phyloP scores from a whole-genome alignment of 2,329 filamentous ascomycete species.

The Amphichorda felina region DNA sequence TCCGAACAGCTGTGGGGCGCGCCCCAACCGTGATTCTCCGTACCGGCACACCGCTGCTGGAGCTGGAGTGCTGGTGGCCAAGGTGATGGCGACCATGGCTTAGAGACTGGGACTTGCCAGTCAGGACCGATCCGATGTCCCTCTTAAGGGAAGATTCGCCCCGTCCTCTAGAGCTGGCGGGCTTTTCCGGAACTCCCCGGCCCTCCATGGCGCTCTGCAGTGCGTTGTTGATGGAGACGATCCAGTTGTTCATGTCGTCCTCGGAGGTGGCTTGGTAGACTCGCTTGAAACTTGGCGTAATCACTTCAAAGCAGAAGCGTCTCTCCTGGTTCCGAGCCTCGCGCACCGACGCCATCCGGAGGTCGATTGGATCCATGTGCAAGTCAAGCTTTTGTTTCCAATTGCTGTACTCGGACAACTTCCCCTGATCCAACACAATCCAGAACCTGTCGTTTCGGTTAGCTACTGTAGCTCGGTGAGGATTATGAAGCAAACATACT shows the following conservation, averaged over 20 bases:
- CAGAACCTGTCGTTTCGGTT: slow-evolving; percentile 58
- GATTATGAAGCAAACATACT: slow-evolving; percentile 46
- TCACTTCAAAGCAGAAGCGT: slow-evolving; percentile 96
- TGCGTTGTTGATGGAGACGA: slow-evolving; percentile 90
- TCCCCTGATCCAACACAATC: slow-evolving; percentile 95
- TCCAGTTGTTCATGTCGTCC: slow-evolving; percentile 97
- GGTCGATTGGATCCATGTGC: slow-evolving; percentile 95
- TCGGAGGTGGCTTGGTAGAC: slow-evolving; percentile 97
- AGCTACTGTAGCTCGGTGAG: background rate
- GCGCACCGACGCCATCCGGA: slow-evolving; percentile 91
- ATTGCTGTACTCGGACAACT: slow-evolving; percentile 95
- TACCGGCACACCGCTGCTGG: slow-evolving; percentile 46
- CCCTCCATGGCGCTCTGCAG: slow-evolving; percentile 92
- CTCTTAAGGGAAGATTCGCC: slow-evolving; percentile 53
- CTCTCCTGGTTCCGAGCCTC: slow-evolving; percentile 91
- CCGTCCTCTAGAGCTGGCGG: slow-evolving; percentile 20
- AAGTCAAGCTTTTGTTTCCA: slow-evolving; percentile 97
- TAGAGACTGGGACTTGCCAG: slow-evolving; percentile 76
- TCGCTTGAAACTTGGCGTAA: slow-evolving; percentile 89
- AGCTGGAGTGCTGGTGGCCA: slow-evolving; percentile 34
- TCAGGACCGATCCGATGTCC: slow-evolving; percentile 87
- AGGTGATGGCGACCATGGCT: slow-evolving; percentile 25
- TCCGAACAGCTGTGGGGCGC: slow-evolving; percentile 59
- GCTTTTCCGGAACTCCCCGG: slow-evolving; percentile 46
- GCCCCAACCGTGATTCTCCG: slow-evolving; percentile 88